Base-by-base conservation (phyloP, 2,329 filamentous ascomycete genomes). In the Parascedosporium putredinis region DNA sequence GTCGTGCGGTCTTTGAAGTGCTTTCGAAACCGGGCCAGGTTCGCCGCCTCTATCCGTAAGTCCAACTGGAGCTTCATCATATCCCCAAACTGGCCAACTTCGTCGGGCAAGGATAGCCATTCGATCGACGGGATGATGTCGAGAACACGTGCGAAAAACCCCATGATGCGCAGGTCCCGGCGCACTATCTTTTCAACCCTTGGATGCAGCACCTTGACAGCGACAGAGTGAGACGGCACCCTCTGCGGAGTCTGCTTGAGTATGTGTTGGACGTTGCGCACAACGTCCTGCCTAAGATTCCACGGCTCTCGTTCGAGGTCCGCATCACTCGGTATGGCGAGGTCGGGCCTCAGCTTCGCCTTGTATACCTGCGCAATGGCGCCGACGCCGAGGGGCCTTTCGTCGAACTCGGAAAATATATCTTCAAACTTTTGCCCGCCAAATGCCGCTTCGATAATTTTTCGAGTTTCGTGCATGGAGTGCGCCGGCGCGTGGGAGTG, bases 51-150 rank as follows among this genome's bases (percentile, higher is more conserved):
- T 53, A 97, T 97, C 48, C 93, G 84, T 31, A 98, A 75, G 65
- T 98, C 93, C 2, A 98, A 74, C 63, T 98, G 93, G n/a, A 97
- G 72, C 59, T 84, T 84, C 93, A 98, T 98, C 93, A 98, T 98
- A 62, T 94, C 86, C 22, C 90, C 91, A 61, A 98, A 98, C 60
- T 97, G 89, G 12, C 75, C 69, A 3, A 97, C 93, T 64, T 98
- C 93, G 57, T 96, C 91, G 0, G 93, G 93, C 7, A 98, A 79
- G 0, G 91, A 96, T 5, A 98, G 75, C 93, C 93, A 98, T 66
- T 97, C 88, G 61, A 98, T 93, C 0, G 90, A 95, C 1, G 93
- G 93, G 27, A 98, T 84, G 2, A 78, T 70, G 65, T 97, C 95
- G 57, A 98, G 82, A 5, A 86, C 60, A 0, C 79, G 75, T 14